These are phyloP conservation scores for Kwoniella pini DNA, from an alignment of 768 basidiomycete species.

Conservation along the genomic window DNA sequence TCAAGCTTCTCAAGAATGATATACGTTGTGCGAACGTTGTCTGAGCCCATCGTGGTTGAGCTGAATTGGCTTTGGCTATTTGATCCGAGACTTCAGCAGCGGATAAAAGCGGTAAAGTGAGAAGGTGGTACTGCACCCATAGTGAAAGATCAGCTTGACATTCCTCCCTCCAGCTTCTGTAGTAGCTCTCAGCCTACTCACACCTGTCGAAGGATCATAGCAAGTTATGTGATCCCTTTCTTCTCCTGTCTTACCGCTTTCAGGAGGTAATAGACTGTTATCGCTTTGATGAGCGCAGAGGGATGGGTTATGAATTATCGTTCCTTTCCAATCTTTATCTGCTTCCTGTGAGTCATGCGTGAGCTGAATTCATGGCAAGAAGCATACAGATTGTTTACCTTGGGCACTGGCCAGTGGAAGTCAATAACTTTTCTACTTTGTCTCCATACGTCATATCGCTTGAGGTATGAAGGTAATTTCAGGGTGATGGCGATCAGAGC, in stretches of 20 bases:
- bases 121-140: constrained; percentile 65
- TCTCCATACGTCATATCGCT: constrained; percentile 70
- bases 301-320: constrained; percentile 41
- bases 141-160: background rate
- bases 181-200: too few species aligned
- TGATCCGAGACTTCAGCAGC: constrained; percentile 70
- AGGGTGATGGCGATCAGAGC: constrained; percentile 70
- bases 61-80: constrained; percentile 65
- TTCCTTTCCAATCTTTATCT: constrained; percentile 28
- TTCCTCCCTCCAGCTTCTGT: too few species aligned
- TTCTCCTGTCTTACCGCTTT: constrained; percentile 16
- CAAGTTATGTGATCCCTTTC: constrained; percentile 72
- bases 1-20: constrained; percentile 78
- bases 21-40: constrained; percentile 77
- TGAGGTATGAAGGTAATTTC: constrained; percentile 62
- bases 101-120: constrained; percentile 74
- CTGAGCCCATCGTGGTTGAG: constrained; percentile 71
- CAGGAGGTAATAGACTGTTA: constrained; percentile 26
- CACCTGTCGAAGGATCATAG: constrained; percentile 84
- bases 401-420: constrained; percentile 64
- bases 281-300: constrained; percentile 38
- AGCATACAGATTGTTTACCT: constrained; percentile 56
- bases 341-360: constrained; percentile 29
- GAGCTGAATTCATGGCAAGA: background rate
- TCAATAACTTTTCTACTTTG: constrained; percentile 69